Conservation (phyloP, 2,329 filamentous ascomycete species). For the Aspergillus phoenicis region DNA sequence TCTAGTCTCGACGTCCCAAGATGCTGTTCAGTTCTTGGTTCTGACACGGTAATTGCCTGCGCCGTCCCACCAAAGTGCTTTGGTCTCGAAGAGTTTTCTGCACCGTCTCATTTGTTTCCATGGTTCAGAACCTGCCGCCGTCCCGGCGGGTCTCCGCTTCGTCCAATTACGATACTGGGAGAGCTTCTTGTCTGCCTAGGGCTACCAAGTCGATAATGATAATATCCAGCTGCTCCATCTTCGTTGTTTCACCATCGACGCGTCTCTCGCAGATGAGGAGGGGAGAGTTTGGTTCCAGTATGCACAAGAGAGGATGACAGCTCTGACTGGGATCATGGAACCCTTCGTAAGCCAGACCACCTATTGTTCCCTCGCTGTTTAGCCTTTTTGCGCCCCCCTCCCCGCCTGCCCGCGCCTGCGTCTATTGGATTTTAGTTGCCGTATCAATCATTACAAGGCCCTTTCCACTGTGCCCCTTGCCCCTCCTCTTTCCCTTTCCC, state of each 20-base stretch:
- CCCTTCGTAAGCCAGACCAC: conserved; percentile 75
- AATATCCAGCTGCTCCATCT: conserved; percentile 82
- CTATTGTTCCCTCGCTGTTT: conserved; percentile 27
- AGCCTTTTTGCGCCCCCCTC: conserved; percentile 12
- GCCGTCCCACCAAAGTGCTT: conserved; percentile 21
- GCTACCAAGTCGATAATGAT: conserved; percentile 71
- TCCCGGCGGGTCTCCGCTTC: conserved; percentile 19
- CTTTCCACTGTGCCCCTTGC: conserved; percentile 15
- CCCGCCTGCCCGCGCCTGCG: conserved; percentile 26
- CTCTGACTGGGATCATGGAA: conserved; percentile 68
- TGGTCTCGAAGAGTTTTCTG: conserved; percentile 28
- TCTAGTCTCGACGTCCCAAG: neutral
- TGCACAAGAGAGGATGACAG: conserved; percentile 66
- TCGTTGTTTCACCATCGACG: conserved; percentile 74
- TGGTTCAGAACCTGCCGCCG: conserved; percentile 37
- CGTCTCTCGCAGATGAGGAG: conserved; percentile 66
- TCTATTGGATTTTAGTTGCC: conserved; percentile 28
- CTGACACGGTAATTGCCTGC: conserved; percentile 19
- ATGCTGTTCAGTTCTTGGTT: conserved; percentile 12
- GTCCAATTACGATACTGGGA: conserved; percentile 25
- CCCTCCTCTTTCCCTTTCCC: conserved; percentile 19
- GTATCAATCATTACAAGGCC: conserved; percentile 20
- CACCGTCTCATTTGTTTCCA: conserved; percentile 42
- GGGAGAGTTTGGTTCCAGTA: conserved; percentile 54
- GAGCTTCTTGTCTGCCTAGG: conserved; percentile 52